Evolutionary conservation across 2,329 filamentous ascomycete species (phyloP), one percentile per base, ranked within the genome.

Genomic region (Penicillium sp.): DNA sequence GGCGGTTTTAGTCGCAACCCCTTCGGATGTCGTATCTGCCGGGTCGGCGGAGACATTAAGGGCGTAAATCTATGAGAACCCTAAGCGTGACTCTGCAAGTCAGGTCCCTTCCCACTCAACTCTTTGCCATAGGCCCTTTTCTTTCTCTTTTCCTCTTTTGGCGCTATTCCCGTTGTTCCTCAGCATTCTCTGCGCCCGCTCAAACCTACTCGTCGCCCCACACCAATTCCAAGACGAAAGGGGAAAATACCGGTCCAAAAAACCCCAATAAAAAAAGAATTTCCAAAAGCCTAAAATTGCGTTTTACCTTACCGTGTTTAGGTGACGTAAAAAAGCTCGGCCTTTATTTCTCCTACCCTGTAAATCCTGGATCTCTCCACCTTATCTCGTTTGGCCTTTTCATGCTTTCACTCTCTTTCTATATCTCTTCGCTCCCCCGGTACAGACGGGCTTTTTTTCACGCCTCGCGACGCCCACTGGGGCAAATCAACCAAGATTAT

Each of bases 241-340:
- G 53, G 45, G 56, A 39, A 54, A 60, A 35, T 2, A 2, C 20
- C 51, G 38, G 17, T 49, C 8, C 54, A 60, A 54, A 63, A 52
- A 56, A 63, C 41, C 48, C 55, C 53, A 58, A 53, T 37, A 53
- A 11, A 58, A 61, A 57, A 57, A 55, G 20, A 20, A 20, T 20
- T 20, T 20, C 20, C 20, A 20, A 20, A 56, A 59, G 52, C 35
- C 37, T 39, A 61, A 64, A 63, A 63, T 57, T 60, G 62, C 61
- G 45, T 57, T 62, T 68, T 65, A 65, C 61, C 63, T 49, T 60
- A 58, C 37, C 17, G n/a, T 25, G 20, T 51, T 66, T 67, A 45
- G 61, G 66, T 68, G 66, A 68, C 66, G 64, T 67, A 66, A 68
- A 65, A 65, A 66, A 60, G 65, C 63, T 67, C 62, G 64, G 67